Evolutionary conservation across 441 rosid species (phyloP).

Genomic region (Erysimum pusillum): DNA sequence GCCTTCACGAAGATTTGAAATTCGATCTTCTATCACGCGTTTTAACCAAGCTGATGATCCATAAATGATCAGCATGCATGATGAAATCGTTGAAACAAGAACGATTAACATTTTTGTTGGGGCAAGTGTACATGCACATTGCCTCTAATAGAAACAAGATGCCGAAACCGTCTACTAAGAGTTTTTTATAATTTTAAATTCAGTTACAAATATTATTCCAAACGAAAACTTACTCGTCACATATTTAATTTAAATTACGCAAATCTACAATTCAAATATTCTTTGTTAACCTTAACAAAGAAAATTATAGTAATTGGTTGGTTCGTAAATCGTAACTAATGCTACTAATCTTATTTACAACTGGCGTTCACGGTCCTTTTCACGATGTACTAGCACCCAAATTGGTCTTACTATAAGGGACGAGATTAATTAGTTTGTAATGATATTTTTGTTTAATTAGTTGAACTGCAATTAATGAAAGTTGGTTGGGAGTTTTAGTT

Average conservation of each 20-base stretch:
- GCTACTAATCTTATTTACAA: constrained; percentile 22
- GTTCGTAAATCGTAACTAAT: background rate
- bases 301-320: constrained; percentile 9
- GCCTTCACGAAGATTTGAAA: constrained; percentile 4
- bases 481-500: constrained; percentile 43
- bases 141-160: background rate
- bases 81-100: constrained; percentile 11
- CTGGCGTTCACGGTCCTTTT: constrained; percentile 12
- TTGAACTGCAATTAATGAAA: constrained; percentile 37
- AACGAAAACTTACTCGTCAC: background rate
- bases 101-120: constrained; percentile 7
- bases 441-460: constrained; percentile 21
- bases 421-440: constrained; percentile 13
- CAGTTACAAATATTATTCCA: background rate
- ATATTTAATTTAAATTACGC: background rate
- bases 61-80: background rate
- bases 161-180: background rate
- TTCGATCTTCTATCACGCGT: background rate
- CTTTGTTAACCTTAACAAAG: constrained; percentile 8
- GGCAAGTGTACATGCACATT: constrained; percentile 5
- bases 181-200: background rate
- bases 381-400: constrained; percentile 24
- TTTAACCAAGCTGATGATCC: constrained; percentile 22
- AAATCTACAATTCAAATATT: constrained; percentile 22
- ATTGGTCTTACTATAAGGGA: constrained; percentile 32